Evolutionary conservation across 306 rosid genomes (phyloP).

Genomic region (Inga oerstediana): DNA sequence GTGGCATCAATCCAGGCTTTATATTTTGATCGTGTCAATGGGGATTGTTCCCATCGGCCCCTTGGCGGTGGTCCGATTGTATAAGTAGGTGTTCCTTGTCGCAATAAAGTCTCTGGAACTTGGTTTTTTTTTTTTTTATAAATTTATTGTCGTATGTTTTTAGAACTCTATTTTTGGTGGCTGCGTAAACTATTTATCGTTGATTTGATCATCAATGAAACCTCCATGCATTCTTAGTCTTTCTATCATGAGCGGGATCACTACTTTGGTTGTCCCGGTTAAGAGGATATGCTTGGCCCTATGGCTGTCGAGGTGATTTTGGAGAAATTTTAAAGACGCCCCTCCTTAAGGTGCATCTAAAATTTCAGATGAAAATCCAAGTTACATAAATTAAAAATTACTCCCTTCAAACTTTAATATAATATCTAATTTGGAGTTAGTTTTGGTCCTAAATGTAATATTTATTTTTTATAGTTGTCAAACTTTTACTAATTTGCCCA

Average conservation of each 20-base stretch:
- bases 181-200: conserved; percentile 36
- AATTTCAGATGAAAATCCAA: neutral
- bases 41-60: conserved; percentile 40
- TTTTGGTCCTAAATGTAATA: too few relatives aligned
- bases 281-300: neutral
- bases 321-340: neutral
- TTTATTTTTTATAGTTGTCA: too few relatives aligned
- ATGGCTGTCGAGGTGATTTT: neutral
- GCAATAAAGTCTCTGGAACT: conserved; percentile 59
- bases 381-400: neutral
- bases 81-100: conserved; percentile 50
- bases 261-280: neutral
- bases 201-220: conserved; percentile 34
- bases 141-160: conserved; percentile 30
- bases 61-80: conserved; percentile 48
- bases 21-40: conserved; percentile 36
- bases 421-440: too few relatives aligned
- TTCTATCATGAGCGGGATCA: neutral
- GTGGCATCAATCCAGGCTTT: conserved; percentile 40
- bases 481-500: too few relatives aligned
- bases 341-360: neutral
- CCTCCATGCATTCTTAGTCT: conserved; percentile 16
- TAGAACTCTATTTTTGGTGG: conserved; percentile 27
- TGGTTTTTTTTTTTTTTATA: conserved; percentile 25
- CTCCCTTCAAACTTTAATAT: too few relatives aligned